These are phyloP conservation scores for Quercus glauca DNA, from an alignment of 306 rosid genomes.

Conservation along the genomic window DNA sequence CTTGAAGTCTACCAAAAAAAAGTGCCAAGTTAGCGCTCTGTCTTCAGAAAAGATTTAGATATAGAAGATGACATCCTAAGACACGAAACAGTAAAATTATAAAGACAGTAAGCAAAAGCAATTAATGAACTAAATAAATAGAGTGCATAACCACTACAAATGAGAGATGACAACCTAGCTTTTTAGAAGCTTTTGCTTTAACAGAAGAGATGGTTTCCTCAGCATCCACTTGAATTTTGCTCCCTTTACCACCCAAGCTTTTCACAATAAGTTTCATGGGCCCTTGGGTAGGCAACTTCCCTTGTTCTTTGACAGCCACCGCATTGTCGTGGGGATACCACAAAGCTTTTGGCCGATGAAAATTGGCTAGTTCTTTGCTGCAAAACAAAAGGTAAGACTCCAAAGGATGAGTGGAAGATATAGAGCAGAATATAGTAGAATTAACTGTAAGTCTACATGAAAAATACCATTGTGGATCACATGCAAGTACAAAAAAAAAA, in stretches of 20 bases:
- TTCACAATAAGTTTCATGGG: slow-evolving; percentile 81
- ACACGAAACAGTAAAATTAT: background rate
- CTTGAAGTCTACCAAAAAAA: slow-evolving; percentile 68
- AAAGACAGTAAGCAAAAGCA: background rate
- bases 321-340: slow-evolving; percentile 96
- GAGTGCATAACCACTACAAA: slow-evolving; percentile 6
- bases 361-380: slow-evolving; percentile 94
- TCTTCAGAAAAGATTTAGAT: slow-evolving; percentile 12
- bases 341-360: slow-evolving; percentile 92
- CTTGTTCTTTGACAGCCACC: slow-evolving; percentile 77
- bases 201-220: slow-evolving; percentile 82
- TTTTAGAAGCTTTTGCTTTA: slow-evolving; percentile 85
- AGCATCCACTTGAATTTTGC: slow-evolving; percentile 73
- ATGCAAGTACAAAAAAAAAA: background rate
- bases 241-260: slow-evolving; percentile 95
- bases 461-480: background rate
- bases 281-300: slow-evolving; percentile 71
- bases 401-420: slow-evolving; percentile 12
- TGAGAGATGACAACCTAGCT: slow-evolving; percentile 70
- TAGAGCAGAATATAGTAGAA: background rate
- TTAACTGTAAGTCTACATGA: background rate
- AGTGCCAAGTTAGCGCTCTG: slow-evolving; percentile 4
- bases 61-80: background rate
- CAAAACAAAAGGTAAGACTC: slow-evolving; percentile 34
- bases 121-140: background rate